phyloP scores from a whole-genome alignment of 2,329 filamentous ascomycete species.

The Claviceps citrina region DNA sequence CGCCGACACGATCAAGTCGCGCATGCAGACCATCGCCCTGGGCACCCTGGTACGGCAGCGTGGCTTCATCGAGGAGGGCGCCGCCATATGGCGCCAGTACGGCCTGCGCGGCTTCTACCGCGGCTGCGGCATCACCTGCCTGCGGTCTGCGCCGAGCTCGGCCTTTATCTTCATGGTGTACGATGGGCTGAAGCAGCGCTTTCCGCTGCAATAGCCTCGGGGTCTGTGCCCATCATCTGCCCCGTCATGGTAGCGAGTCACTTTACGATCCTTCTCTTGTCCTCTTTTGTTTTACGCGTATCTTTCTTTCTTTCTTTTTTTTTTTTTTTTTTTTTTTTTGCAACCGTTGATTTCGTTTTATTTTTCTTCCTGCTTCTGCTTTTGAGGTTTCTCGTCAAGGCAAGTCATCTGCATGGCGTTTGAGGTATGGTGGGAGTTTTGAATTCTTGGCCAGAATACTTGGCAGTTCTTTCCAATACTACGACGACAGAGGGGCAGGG shows the following conservation, averaged over 20 bases:
- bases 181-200: slow-evolving; percentile 62
- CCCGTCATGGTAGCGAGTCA: neutral
- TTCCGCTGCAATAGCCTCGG: slow-evolving; percentile 32
- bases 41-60: slow-evolving; percentile 37
- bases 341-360: neutral
- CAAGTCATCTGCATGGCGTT: slow-evolving; percentile 6
- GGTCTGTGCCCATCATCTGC: too few relatives aligned
- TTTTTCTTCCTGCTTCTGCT: neutral
- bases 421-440: too few relatives aligned
- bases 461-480: too few relatives aligned
- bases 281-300: neutral
- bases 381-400: slow-evolving; percentile 7
- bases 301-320: neutral
- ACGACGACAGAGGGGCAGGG: too few relatives aligned
- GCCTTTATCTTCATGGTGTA: slow-evolving; percentile 96
- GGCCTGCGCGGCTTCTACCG: slow-evolving; percentile 78
- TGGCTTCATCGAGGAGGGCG: slow-evolving; percentile 59
- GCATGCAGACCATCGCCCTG: slow-evolving; percentile 81
- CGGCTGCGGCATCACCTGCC: slow-evolving; percentile 85
- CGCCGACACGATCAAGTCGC: slow-evolving; percentile 90
- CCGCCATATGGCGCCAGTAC: slow-evolving; percentile 62
- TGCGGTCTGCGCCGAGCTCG: slow-evolving; percentile 81
- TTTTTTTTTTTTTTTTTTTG: neutral
- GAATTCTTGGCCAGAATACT: too few relatives aligned
- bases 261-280: neutral